Evolutionary conservation across 352 stramenopile genomes (phyloP).

Genomic region (Pythium myriotylum): DNA sequence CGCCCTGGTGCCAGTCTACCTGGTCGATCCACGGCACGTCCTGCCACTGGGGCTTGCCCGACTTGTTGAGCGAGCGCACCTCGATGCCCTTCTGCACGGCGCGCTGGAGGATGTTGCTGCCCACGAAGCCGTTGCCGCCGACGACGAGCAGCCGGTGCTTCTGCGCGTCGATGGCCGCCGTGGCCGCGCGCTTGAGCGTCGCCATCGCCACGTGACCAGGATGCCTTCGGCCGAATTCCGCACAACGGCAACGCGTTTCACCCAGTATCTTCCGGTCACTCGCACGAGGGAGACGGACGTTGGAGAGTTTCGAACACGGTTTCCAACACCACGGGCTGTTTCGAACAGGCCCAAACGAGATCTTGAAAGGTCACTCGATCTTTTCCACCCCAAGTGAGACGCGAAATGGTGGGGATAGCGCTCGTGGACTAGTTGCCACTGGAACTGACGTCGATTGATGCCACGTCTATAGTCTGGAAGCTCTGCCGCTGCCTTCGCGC

Average conservation of each 20-base stretch:
- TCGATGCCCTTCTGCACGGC: conserved; percentile 87
- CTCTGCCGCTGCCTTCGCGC: conserved; percentile 29
- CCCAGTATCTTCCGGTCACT: conserved; percentile 11
- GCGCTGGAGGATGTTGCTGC: conserved; percentile 89
- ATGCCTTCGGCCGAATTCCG: conserved; percentile 21
- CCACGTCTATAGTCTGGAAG: conserved; percentile 22
- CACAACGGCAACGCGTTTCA: conserved; percentile 13
- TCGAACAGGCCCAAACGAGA: conserved; percentile 9
- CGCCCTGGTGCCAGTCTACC: conserved; percentile 88
- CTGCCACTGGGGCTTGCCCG: conserved; percentile 79
- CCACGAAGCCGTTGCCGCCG: conserved; percentile 90
- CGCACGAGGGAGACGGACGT: conserved; percentile 11
- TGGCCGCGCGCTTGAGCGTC: conserved; percentile 23
- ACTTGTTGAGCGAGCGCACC: conserved; percentile 86
- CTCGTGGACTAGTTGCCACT: no score
- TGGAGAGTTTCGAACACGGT: conserved; percentile 1
- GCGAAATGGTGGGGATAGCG: no score
- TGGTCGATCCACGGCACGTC: conserved; percentile 81
- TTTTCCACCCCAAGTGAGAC: no score
- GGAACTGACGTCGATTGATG: background rate
- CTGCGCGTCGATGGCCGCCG: conserved; percentile 47
- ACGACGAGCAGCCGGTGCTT: conserved; percentile 85
- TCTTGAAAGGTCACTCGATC: conserved; percentile 30
- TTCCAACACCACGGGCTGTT: conserved; percentile 9
- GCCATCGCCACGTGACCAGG: background rate